phyloP scores from a whole-genome alignment of 2,329 filamentous ascomycete genomes.

The Calonectria ilicicola region DNA sequence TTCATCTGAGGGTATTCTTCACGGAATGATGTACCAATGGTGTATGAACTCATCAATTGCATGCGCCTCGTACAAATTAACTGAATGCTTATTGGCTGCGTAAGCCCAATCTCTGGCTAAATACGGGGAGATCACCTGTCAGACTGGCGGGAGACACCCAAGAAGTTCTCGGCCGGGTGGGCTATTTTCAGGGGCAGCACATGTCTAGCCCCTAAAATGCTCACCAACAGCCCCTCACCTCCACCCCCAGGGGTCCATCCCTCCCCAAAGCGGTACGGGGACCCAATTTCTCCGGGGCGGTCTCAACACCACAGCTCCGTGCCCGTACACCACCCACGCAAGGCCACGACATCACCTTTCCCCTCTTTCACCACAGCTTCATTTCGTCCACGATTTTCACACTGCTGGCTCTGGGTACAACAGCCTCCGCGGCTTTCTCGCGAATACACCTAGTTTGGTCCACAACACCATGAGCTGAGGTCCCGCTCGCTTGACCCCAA shows the following conservation, averaged over 20 bases:
- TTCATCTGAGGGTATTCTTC: background rate
- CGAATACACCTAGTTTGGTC: background rate
- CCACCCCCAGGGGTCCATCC: background rate
- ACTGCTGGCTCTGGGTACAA: background rate
- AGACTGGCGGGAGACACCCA: slow-evolving; percentile 1
- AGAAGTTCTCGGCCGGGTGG: slow-evolving; percentile 28
- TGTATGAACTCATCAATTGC: background rate
- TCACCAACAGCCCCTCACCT: slow-evolving; percentile 22
- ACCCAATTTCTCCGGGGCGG: slow-evolving; percentile 34
- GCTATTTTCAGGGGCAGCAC: slow-evolving; percentile 35
- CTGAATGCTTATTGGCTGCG: background rate
- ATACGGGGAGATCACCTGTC: slow-evolving; percentile 2
- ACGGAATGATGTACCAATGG: background rate
- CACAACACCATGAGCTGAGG: slow-evolving; percentile 40
- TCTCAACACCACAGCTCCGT: slow-evolving; percentile 33
- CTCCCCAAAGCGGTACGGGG: slow-evolving; percentile 28
- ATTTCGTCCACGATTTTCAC: background rate
- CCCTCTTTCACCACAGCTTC: slow-evolving; percentile 9
- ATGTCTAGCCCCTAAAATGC: slow-evolving; percentile 7
- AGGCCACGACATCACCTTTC: slow-evolving; percentile 40
- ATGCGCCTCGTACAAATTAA: background rate
- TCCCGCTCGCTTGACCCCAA: slow-evolving; percentile 24
- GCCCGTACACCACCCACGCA: slow-evolving; percentile 26
- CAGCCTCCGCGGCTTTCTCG: background rate
- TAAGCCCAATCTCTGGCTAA: background rate